Conservation (phyloP, 2,329 filamentous ascomycete species). For the Colletotrichum zoysiae region DNA sequence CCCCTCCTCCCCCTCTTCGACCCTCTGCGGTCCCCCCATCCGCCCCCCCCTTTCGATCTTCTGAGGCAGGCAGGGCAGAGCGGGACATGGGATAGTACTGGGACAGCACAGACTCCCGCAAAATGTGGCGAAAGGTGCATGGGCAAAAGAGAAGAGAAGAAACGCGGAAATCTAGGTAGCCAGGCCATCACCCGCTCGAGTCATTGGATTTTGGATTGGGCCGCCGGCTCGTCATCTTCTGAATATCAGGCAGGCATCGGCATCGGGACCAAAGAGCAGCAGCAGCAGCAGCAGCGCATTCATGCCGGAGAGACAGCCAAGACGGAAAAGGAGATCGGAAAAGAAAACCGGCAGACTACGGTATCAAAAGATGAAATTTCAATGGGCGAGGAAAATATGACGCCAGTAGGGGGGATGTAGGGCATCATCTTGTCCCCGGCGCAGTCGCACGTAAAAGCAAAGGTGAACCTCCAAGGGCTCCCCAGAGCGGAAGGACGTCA, state of each 20-base stretch:
- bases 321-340: background rate
- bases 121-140: background rate
- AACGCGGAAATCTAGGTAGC: too few relatives aligned
- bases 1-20: slow-evolving; percentile 12
- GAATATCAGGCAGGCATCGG: background rate
- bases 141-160: background rate
- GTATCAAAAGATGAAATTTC: too few relatives aligned
- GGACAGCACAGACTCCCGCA: slow-evolving; percentile 36
- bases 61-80: slow-evolving; percentile 5
- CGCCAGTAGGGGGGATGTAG: background rate
- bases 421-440: background rate
- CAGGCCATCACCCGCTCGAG: background rate
- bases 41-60: background rate
- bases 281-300: background rate
- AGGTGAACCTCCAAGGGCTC: background rate
- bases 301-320: background rate
- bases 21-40: slow-evolving; percentile 1
- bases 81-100: slow-evolving; percentile 7
- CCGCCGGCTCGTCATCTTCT: background rate
- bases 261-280: background rate
- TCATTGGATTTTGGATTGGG: too few relatives aligned
- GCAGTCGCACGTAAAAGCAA: slow-evolving; percentile 3
- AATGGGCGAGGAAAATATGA: background rate
- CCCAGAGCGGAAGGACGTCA: background rate
- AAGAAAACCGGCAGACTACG: background rate